phyloP scores from a whole-genome alignment of 345 rosid species.

The Eutrema yunnanense region DNA sequence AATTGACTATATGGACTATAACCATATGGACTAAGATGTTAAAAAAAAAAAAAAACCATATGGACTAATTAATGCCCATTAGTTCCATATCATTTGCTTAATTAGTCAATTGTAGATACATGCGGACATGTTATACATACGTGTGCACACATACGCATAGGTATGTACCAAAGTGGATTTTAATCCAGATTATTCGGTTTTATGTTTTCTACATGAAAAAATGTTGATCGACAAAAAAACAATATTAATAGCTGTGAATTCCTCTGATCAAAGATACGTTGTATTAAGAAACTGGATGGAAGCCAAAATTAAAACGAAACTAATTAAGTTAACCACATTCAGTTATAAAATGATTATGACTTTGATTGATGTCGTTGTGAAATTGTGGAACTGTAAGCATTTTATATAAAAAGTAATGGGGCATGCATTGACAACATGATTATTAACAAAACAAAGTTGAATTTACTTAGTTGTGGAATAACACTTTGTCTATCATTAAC shows the following conservation, averaged over 20 bases:
- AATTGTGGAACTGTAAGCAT: background rate
- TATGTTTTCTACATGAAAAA: background rate
- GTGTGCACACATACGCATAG: background rate
- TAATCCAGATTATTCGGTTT: background rate
- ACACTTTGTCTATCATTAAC: background rate
- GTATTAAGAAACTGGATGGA: too few relatives aligned
- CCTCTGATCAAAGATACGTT: too few relatives aligned
- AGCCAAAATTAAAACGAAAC: too few relatives aligned
- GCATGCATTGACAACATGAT: background rate
- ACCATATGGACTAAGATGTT: background rate
- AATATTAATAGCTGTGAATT: too few relatives aligned
- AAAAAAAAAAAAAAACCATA: background rate
- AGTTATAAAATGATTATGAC: background rate
- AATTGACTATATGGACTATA: background rate
- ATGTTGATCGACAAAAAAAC: background rate
- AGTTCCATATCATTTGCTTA: background rate
- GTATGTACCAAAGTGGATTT: background rate
- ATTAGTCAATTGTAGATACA: background rate
- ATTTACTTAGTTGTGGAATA: background rate
- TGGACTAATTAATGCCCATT: background rate
- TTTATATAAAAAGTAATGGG: background rate
- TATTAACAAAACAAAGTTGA: too few relatives aligned
- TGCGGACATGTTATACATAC: background rate
- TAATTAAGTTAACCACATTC: too few relatives aligned
- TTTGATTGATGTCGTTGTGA: background rate